A percentile compares a stretch with the other conserved stretches of the same genome.
Conservation (phyloP, 345 rosid species). For the Cochlearia excelsa region DNA sequence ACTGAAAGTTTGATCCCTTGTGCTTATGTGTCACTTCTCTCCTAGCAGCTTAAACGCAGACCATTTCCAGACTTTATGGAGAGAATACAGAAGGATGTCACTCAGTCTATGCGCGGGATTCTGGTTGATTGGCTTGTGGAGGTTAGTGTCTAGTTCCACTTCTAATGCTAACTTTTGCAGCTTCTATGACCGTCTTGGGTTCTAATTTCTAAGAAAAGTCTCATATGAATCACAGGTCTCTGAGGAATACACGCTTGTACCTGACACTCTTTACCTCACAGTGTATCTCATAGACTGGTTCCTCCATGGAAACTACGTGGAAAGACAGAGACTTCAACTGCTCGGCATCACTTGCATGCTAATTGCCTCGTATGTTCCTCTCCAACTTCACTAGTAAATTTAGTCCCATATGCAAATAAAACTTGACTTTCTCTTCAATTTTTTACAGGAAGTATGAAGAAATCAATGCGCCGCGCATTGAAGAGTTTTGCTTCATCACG, state of each 20-base stretch:
- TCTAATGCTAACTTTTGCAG: conserved; percentile 16
- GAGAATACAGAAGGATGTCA: conserved; percentile 66
- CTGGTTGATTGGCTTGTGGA: conserved; percentile 98
- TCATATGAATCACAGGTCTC: conserved; percentile 61
- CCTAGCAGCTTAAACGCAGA: conserved; percentile 65
- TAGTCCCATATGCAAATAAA: not conserved
- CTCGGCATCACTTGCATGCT: conserved; percentile 97
- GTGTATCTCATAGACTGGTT: conserved; percentile 81
- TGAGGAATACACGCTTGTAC: conserved; percentile 81
- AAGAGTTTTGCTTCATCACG: conserved; percentile 91
- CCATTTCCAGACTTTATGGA: conserved; percentile 68
- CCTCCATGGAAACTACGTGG: conserved; percentile 68
- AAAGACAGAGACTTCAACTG: conserved; percentile 76
- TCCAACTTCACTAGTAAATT: not conserved
- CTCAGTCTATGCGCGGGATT: conserved; percentile 85
- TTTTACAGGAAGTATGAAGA: conserved; percentile 85
- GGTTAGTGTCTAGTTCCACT: conserved; percentile 42
- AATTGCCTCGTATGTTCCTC: conserved; percentile 77
- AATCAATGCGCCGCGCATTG: conserved; percentile 81
- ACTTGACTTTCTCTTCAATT: conserved; percentile 14
- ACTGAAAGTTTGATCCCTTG: conserved; percentile 7
- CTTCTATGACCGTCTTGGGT: not conserved
- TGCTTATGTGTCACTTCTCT: conserved; percentile 17
- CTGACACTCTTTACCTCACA: conserved; percentile 89
- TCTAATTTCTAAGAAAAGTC: conserved; percentile 24